Evolutionary conservation across 1,284 basidiomycete genomes (phyloP).

Genomic region (Ceratobasidium sp.): DNA sequence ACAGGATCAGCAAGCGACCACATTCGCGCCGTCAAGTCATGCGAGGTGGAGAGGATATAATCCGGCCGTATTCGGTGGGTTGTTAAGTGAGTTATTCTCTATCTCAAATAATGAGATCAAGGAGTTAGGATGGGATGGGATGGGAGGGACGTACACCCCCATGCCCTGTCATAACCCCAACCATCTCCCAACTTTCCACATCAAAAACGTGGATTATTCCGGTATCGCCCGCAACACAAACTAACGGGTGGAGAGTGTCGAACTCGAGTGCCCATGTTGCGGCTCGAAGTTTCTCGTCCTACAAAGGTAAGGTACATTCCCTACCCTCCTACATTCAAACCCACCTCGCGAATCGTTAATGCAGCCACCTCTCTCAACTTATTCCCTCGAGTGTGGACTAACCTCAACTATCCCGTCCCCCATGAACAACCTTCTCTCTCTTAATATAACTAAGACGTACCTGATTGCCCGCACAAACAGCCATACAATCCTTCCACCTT

Average conservation of each 20-base stretch:
- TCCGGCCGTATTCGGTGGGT: conserved; percentile 31
- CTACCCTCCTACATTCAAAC: neutral
- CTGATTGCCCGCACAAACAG: conserved; percentile 23
- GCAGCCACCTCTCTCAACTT: neutral
- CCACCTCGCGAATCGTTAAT: neutral
- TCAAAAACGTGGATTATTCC: conserved; percentile 13
- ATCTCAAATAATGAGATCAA: neutral
- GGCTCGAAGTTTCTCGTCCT: conserved; percentile 14
- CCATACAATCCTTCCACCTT: conserved; percentile 34
- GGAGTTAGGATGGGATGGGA: neutral
- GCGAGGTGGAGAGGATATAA: conserved; percentile 33
- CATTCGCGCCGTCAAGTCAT: conserved; percentile 28
- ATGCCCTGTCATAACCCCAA: conserved; percentile 27
- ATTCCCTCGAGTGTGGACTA: conserved; percentile 28
- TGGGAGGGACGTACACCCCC: conserved; percentile 18
- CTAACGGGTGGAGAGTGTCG: conserved; percentile 25
- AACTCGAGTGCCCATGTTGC: conserved; percentile 37
- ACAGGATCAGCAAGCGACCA: conserved; percentile 34
- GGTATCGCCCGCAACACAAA: conserved; percentile 1
- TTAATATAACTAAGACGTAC: neutral
- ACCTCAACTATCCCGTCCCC: conserved; percentile 30
- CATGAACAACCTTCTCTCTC: no score
- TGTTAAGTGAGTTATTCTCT: conserved; percentile 28
- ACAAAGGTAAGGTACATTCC: neutral
- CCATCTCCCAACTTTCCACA: conserved; percentile 26